These are phyloP conservation scores for Iris macrosiphon DNA, from an alignment of 106 monocot genomes.

Conservation along the genomic window DNA sequence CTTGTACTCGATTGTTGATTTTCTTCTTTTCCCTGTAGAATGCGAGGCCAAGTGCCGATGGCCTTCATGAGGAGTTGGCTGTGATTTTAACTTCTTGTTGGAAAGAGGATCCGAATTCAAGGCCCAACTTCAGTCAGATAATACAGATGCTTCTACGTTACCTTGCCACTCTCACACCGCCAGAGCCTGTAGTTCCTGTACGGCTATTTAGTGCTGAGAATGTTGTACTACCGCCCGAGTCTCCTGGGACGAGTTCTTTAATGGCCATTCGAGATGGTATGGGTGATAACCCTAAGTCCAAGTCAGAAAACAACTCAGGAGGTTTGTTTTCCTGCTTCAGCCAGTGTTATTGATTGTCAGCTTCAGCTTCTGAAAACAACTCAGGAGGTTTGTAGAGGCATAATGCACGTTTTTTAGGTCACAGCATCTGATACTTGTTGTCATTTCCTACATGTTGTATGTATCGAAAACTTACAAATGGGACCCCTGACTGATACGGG, in stretches of 20 bases:
- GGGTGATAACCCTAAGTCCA: constrained; percentile 38
- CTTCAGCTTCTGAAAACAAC: no score
- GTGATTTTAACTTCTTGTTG: constrained; percentile 82
- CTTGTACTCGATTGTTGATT: no score
- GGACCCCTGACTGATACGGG: no score
- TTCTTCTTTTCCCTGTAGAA: no score
- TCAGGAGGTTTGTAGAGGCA: no score
- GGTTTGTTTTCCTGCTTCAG: constrained; percentile 78
- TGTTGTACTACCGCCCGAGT: constrained; percentile 76
- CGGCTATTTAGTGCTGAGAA: constrained; percentile 73
- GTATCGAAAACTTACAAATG: no score
- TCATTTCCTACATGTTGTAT: no score
- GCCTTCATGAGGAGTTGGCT: constrained; percentile 70
- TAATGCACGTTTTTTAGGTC: no score
- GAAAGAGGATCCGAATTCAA: constrained; percentile 81
- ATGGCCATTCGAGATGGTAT: constrained; percentile 72
- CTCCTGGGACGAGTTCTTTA: constrained; percentile 92
- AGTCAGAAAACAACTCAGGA: constrained; percentile 23
- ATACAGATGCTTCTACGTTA: constrained; percentile 88
- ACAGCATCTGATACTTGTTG: no score
- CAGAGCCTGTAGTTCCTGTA: constrained; percentile 32
- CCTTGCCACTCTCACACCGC: constrained; percentile 56
- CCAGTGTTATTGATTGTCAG: constrained; percentile 72
- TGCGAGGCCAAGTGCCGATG: constrained; percentile 78
- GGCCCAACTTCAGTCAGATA: constrained; percentile 92